Evolutionary conservation across 106 monocot species (phyloP).

Genomic region (Allium fistulosum): DNA sequence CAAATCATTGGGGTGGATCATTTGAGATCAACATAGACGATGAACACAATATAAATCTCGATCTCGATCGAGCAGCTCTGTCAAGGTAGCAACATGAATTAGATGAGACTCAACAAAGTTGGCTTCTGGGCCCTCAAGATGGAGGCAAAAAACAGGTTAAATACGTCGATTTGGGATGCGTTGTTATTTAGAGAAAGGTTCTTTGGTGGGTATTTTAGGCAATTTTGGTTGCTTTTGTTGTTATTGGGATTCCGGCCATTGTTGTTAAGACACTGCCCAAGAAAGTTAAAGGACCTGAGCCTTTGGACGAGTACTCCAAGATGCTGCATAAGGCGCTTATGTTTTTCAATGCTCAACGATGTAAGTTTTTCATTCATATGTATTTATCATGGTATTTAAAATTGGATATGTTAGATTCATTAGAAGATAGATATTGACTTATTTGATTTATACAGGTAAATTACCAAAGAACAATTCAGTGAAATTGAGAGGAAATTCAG

Average conservation of each 20-base stretch:
- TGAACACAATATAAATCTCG: slow-evolving; percentile 43
- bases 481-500: too few species aligned
- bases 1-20: too few species aligned
- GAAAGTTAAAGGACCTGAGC: slow-evolving; percentile 25
- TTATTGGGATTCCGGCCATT: slow-evolving; percentile 68
- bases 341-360: slow-evolving; percentile 94
- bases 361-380: slow-evolving; percentile 15
- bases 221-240: slow-evolving; percentile 35
- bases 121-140: slow-evolving; percentile 69
- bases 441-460: too few species aligned
- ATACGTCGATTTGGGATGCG: slow-evolving; percentile 83
- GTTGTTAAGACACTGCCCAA: slow-evolving; percentile 63
- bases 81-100: slow-evolving; percentile 23
- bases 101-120: slow-evolving; percentile 83
- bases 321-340: slow-evolving; percentile 85
- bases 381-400: not conserved
- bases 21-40: slow-evolving; percentile 8
- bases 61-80: slow-evolving; percentile 15
- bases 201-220: slow-evolving; percentile 33
- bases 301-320: slow-evolving; percentile 58
- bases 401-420: too few species aligned
- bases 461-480: too few species aligned
- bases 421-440: too few species aligned
- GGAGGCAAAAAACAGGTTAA: slow-evolving; percentile 29
- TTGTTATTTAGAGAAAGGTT: slow-evolving; percentile 61